A percentile compares a stretch with the other conserved stretches of the same genome.
Conservation (phyloP, 1,139 yeast species). For the Magnusiomyces sp. region DNA sequence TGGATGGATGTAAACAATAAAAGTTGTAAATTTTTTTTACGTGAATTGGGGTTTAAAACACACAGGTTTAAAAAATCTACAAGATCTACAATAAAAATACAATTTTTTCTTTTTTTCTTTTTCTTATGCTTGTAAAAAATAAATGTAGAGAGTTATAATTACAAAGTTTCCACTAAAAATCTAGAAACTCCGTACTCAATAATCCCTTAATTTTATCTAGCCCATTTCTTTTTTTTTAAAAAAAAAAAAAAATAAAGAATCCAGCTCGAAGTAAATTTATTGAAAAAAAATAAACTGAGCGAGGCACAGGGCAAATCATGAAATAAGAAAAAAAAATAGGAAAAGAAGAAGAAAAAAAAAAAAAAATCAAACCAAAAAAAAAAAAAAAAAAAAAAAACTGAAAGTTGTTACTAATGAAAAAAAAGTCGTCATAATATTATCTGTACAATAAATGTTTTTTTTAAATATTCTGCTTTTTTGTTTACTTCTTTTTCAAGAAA, state of each 20-base stretch:
- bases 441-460: not conserved
- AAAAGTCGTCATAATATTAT: not conserved
- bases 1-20: too few species aligned
- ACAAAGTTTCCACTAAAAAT: constrained; percentile 4
- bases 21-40: too few species aligned
- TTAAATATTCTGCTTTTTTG: constrained; percentile 3
- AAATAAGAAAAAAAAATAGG: not conserved
- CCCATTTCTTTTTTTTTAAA: not conserved
- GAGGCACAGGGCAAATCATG: constrained; percentile 26
- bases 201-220: constrained; percentile 2
- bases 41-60: too few species aligned
- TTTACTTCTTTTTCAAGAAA: constrained; percentile 37
- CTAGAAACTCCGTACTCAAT: constrained; percentile 6
- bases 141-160: not conserved
- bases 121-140: not conserved
- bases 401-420: not conserved
- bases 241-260: constrained; percentile 8
- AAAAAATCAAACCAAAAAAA: not conserved
- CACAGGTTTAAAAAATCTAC: too few species aligned
- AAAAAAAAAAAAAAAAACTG: constrained; percentile 1
- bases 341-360: constrained; percentile 5
- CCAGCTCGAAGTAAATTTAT: constrained; percentile 21
- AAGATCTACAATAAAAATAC: not conserved
- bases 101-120: not conserved
- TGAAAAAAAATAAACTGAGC: constrained; percentile 22